phyloP scores from a whole-genome alignment of 805 yeast species.

The Metschnikowia cerradonensis region DNA sequence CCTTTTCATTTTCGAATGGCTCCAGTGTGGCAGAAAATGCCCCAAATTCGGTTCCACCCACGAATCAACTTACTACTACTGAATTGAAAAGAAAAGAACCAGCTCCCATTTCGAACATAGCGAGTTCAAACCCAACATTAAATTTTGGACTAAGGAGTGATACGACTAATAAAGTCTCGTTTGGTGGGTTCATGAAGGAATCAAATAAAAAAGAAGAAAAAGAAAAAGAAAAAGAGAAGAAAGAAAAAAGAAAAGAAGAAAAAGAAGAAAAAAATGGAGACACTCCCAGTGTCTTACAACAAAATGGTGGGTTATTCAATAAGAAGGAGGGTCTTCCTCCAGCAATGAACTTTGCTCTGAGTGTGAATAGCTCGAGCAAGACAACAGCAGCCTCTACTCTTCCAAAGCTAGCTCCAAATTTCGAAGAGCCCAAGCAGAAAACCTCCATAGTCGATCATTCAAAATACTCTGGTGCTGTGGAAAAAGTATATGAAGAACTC shows the following conservation, averaged over 20 bases:
- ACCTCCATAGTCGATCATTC: not conserved
- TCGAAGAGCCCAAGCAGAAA: not conserved
- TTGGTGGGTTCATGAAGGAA: not conserved
- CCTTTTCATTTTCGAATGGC: not conserved
- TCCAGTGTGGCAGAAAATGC: not conserved
- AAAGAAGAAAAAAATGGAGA: not conserved
- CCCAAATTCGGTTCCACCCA: not conserved
- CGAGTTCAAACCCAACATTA: not conserved
- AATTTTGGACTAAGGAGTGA: not conserved
- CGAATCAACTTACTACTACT: not conserved
- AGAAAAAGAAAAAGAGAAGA: not conserved
- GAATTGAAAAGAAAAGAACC: not conserved
- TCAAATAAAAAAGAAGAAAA: not conserved
- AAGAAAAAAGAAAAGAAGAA: not conserved
- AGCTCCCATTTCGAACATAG: not conserved
- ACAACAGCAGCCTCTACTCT: not conserved
- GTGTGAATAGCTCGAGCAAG: not conserved
- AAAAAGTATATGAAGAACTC: constrained; percentile 13
- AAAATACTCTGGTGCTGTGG: not conserved
- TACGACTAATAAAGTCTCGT: not conserved
- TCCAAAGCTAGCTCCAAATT: not conserved
- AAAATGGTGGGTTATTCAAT: not conserved
- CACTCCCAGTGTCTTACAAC: not conserved
- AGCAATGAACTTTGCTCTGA: not conserved
- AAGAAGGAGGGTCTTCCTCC: not conserved